phyloP scores from a whole-genome alignment of 2,329 filamentous ascomycete genomes.

The Fulvia fulva region DNA sequence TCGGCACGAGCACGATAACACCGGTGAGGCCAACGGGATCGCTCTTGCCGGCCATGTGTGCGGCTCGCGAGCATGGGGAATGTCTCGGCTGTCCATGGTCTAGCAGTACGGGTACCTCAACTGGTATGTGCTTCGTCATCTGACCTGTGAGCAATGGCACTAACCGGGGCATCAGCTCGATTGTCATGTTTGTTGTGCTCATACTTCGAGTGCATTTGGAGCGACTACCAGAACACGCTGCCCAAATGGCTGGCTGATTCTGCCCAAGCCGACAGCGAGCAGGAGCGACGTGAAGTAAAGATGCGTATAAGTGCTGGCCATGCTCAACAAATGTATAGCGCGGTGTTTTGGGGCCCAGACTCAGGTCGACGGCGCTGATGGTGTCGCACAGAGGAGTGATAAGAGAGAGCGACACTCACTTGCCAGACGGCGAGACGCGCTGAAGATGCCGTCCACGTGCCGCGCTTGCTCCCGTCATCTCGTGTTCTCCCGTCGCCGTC shows the following conservation, averaged over 20 bases:
- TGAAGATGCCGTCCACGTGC: neutral
- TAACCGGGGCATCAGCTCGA: neutral
- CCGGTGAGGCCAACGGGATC: neutral
- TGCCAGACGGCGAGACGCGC: no score
- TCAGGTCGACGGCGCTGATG: neutral
- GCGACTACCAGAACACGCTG: neutral
- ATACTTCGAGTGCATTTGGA: neutral
- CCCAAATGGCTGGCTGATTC: neutral
- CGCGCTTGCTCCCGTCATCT: neutral
- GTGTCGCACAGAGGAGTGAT: neutral
- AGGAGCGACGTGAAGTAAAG: neutral
- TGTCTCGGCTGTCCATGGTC: neutral
- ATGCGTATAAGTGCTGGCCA: neutral
- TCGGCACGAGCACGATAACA: neutral
- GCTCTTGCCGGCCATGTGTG: neutral
- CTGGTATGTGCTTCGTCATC: neutral
- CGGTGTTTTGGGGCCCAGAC: neutral
- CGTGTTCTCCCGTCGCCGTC: no score
- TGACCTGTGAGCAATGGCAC: neutral
- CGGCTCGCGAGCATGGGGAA: neutral
- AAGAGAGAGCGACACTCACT: no score
- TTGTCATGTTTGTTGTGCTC: neutral
- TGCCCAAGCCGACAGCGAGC: neutral
- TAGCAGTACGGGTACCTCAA: no score
- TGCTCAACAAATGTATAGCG: neutral